phyloP scores from a whole-genome alignment of 208 protist genomes.

The Leptomonas pyrrhocoris region DNA sequence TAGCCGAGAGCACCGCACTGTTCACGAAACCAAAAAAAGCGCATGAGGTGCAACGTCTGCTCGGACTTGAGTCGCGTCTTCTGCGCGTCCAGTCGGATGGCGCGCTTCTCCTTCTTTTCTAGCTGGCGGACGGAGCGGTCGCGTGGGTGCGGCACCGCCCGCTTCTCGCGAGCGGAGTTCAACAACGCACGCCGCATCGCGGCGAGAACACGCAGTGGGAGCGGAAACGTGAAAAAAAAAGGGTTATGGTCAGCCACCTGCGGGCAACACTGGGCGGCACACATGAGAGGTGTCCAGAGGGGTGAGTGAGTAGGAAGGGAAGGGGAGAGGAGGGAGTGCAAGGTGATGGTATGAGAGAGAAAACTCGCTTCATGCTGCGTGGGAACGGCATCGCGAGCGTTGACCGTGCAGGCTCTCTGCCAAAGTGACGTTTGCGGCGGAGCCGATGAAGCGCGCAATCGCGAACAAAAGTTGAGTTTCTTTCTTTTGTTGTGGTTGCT shows the following conservation, averaged over 20 bases:
- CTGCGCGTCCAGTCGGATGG: constrained; percentile 34
- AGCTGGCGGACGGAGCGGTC: constrained; percentile 78
- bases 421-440: too few relatives aligned
- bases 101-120: constrained; percentile 60
- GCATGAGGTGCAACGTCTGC: constrained; percentile 44
- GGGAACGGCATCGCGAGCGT: too few relatives aligned
- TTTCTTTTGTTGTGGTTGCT: too few relatives aligned
- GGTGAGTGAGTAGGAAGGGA: neutral
- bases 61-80: constrained; percentile 44
- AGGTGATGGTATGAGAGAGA: too few relatives aligned
- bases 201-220: neutral
- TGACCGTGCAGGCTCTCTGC: too few relatives aligned
- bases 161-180: constrained; percentile 38
- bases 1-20: constrained; percentile 64
- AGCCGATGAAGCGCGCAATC: too few relatives aligned
- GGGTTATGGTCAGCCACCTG: too few relatives aligned
- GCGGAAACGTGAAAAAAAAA: neutral
- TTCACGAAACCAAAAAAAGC: constrained; percentile 82
- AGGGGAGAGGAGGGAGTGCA: neutral
- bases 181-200: constrained; percentile 31
- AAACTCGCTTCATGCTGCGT: too few relatives aligned
- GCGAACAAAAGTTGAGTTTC: too few relatives aligned
- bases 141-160: constrained; percentile 57
- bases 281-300: too few relatives aligned
- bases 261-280: too few relatives aligned